Evolutionary conservation across 352 stramenopile species (phyloP).

Genomic region (Phytophthora foliorum): DNA sequence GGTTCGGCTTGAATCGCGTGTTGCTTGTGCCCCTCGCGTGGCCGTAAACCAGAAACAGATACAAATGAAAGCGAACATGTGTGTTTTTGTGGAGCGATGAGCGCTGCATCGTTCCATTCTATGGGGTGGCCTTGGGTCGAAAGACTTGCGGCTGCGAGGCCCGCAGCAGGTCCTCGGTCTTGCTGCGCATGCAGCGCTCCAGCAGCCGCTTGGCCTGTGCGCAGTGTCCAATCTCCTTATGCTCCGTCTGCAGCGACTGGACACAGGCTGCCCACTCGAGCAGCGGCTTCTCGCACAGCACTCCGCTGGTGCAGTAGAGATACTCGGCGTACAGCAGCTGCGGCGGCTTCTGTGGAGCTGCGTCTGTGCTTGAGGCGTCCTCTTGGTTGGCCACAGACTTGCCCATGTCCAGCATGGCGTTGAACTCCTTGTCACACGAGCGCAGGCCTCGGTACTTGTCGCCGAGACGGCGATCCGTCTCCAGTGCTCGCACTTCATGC

Average conservation of each 20-base stretch:
- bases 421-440: slow-evolving; percentile 62
- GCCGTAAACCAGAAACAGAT: slow-evolving; percentile 49
- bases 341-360: slow-evolving; percentile 35
- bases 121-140: slow-evolving; percentile 40
- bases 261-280: slow-evolving; percentile 65
- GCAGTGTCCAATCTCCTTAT: slow-evolving; percentile 59
- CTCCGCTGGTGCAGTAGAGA: slow-evolving; percentile 61
- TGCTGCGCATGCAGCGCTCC: slow-evolving; percentile 78
- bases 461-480: slow-evolving; percentile 45
- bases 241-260: slow-evolving; percentile 45
- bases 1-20: slow-evolving; percentile 21
- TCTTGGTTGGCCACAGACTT: slow-evolving; percentile 12
- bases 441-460: slow-evolving; percentile 60
- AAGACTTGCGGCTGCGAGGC: slow-evolving; percentile 73
- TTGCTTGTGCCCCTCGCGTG: slow-evolving; percentile 23
- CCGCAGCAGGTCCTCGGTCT: slow-evolving; percentile 72
- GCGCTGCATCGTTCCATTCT: slow-evolving; percentile 18
- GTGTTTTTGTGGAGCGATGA: slow-evolving; percentile 36
- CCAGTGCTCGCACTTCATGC: slow-evolving; percentile 52
- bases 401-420: slow-evolving; percentile 50
- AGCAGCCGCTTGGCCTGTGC: slow-evolving; percentile 63
- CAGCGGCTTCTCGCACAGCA: slow-evolving; percentile 62
- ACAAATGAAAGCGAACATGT: slow-evolving; percentile 42
- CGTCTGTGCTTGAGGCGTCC: slow-evolving; percentile 8
- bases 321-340: slow-evolving; percentile 74